phyloP scores from a whole-genome alignment of 257 asterid genomes.

The Cinchona pubescens region DNA sequence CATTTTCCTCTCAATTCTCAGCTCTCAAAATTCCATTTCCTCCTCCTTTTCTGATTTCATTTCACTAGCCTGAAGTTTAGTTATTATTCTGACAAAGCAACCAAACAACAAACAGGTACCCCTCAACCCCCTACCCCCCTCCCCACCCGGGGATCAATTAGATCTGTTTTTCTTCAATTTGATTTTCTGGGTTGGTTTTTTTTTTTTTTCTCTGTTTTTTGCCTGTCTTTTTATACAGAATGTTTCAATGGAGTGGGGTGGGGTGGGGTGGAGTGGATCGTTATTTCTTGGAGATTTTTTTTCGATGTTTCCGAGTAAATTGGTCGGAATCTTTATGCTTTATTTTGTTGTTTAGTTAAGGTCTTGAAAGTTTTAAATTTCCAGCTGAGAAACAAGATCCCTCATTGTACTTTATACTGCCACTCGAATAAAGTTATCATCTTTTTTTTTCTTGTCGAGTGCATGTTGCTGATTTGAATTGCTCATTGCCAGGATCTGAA shows the following conservation, averaged over 20 bases:
- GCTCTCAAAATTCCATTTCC: background rate
- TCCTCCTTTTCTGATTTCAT: background rate
- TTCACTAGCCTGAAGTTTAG: background rate
- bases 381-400: slow-evolving; percentile 17
- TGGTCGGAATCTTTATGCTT: slow-evolving; percentile 21
- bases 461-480: slow-evolving; percentile 15
- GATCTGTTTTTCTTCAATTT: background rate
- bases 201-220: slow-evolving; percentile 4
- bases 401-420: background rate
- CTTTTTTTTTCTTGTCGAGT: background rate
- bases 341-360: slow-evolving; percentile 28
- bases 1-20: slow-evolving; percentile 6
- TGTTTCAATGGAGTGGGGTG: slow-evolving; percentile 19
- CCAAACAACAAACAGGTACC: slow-evolving; percentile 2
- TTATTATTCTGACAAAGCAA: slow-evolving; percentile 14
- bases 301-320: slow-evolving; percentile 39
- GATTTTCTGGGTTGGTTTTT: slow-evolving; percentile 1
- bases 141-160: too few relatives aligned
- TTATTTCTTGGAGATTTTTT: too few relatives aligned
- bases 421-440: slow-evolving; percentile 6
- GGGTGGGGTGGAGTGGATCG: too few relatives aligned
- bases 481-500: slow-evolving; percentile 10
- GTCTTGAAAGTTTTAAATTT: slow-evolving; percentile 13
- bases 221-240: slow-evolving; percentile 14
- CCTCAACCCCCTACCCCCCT: too few relatives aligned